phyloP scores from a whole-genome alignment of 768 basidiomycete species.

The Boletus reticuloceps region DNA sequence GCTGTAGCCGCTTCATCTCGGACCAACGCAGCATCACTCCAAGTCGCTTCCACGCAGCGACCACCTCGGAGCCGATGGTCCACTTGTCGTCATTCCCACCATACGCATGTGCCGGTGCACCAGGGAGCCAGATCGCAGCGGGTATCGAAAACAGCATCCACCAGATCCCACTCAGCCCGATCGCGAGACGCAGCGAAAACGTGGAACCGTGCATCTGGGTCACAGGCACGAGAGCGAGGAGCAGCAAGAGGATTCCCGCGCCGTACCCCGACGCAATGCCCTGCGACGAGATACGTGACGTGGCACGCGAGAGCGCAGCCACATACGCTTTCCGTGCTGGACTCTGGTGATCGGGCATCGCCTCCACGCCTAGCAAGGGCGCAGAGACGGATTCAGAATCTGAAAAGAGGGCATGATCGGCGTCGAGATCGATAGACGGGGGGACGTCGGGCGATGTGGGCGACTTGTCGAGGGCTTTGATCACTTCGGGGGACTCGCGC shows the following conservation, averaged over 20 bases:
- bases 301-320: constrained; percentile 62
- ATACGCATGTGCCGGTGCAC: constrained; percentile 7
- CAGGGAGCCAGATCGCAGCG: constrained; percentile 71
- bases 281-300: constrained; percentile 77
- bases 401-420: neutral
- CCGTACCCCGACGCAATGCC: constrained; percentile 87
- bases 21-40: constrained; percentile 69
- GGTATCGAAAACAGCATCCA: constrained; percentile 85
- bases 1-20: constrained; percentile 70
- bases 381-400: constrained; percentile 31
- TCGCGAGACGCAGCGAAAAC: constrained; percentile 74
- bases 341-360: constrained; percentile 12
- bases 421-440: constrained; percentile 14
- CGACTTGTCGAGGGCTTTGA: no score
- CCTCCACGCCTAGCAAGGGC: constrained; percentile 33
- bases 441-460: no score
- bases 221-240: constrained; percentile 79
- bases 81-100: constrained; percentile 31
- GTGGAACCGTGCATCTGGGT: constrained; percentile 71
- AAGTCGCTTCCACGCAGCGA: constrained; percentile 72
- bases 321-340: constrained; percentile 44
- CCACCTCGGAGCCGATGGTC: constrained; percentile 52
- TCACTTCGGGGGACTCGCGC: constrained; percentile 59
- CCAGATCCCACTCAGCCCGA: constrained; percentile 83
- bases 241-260: constrained; percentile 74